A percentile compares a stretch with the other conserved stretches of the same genome.
phyloP scores from a whole-genome alignment of 2,329 filamentous ascomycete species.

The Moelleriella libera region DNA sequence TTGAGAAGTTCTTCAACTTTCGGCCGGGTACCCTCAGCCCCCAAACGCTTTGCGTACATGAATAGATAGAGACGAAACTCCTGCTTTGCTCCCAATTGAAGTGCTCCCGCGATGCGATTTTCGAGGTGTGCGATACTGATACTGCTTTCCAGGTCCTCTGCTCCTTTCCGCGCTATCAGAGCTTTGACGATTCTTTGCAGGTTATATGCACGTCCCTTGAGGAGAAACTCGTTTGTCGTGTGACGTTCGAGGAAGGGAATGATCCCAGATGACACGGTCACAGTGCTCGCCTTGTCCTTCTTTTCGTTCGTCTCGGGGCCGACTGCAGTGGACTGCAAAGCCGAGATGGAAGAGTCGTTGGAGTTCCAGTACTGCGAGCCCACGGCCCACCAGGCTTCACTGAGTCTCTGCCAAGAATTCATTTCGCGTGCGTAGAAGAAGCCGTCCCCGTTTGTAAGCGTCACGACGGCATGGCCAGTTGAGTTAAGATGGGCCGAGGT shows the following conservation, averaged over 20 bases:
- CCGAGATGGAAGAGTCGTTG: conserved; percentile 76
- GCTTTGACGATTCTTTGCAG: conserved; percentile 85
- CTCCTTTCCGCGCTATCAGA: conserved; percentile 76
- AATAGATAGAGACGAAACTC: conserved; percentile 92
- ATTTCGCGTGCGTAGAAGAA: conserved; percentile 78
- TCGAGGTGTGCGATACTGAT: conserved; percentile 92
- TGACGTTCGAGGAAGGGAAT: conserved; percentile 88
- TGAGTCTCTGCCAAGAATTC: conserved; percentile 89
- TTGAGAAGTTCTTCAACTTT: conserved; percentile 92
- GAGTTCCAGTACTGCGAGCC: conserved; percentile 99
- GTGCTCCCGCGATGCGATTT: conserved; percentile 79
- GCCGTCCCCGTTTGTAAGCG: conserved; percentile 85
- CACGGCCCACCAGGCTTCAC: conserved; percentile 95
- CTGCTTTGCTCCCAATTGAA: conserved; percentile 72
- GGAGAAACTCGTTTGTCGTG: conserved; percentile 81
- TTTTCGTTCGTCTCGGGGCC: conserved; percentile 37
- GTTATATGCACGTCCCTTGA: conserved; percentile 84
- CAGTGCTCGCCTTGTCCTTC: conserved; percentile 30
- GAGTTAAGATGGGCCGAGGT: conserved; percentile 88
- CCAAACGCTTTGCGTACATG: conserved; percentile 95
- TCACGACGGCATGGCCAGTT: conserved; percentile 74
- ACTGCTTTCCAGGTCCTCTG: conserved; percentile 78
- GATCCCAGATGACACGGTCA: conserved; percentile 70
- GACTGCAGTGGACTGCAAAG: conserved; percentile 58
- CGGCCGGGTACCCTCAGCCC: conserved; percentile 69